Percentiles rank a stretch among this genome's conserved stretches.
Conservation (phyloP, 2,329 filamentous ascomycete species). For the Calonectria montana region DNA sequence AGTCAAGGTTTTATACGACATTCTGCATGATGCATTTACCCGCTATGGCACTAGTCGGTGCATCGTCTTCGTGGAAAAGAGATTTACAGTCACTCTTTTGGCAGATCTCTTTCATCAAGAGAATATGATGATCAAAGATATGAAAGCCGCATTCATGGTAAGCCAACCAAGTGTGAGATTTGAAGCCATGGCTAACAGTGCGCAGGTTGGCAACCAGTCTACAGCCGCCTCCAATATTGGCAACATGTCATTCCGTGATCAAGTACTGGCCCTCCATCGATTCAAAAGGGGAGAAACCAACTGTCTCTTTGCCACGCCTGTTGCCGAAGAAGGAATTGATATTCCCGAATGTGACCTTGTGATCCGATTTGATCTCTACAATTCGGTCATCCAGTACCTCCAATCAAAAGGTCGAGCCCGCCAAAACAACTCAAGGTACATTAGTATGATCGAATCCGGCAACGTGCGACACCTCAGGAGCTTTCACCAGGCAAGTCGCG, state of each 20-base stretch:
- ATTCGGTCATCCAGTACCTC: slow-evolving; percentile 93
- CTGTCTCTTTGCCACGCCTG: slow-evolving; percentile 74
- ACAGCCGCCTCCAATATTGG: slow-evolving; percentile 59
- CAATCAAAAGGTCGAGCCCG: slow-evolving; percentile 92
- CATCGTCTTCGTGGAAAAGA: slow-evolving; percentile 87
- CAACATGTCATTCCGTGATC: slow-evolving; percentile 76
- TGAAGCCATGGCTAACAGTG: not conserved
- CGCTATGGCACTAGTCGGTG: slow-evolving; percentile 66
- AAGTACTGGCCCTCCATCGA: slow-evolving; percentile 77
- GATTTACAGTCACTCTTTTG: slow-evolving; percentile 81
- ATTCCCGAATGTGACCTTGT: slow-evolving; percentile 76
- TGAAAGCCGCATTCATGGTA: slow-evolving; percentile 74
- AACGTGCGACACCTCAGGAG: slow-evolving; percentile 71
- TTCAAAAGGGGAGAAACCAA: slow-evolving; percentile 70
- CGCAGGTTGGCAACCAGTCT: slow-evolving; percentile 45
- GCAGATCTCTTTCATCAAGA: slow-evolving; percentile 72
- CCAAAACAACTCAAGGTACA: slow-evolving; percentile 80
- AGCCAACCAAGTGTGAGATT: slow-evolving; percentile 25
- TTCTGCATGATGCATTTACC: slow-evolving; percentile 74
- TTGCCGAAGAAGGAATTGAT: slow-evolving; percentile 76
- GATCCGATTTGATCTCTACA: slow-evolving; percentile 86
- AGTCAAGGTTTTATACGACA: slow-evolving; percentile 69
- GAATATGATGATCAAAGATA: slow-evolving; percentile 65
- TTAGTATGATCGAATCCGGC: slow-evolving; percentile 82
- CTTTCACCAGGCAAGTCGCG: slow-evolving; percentile 69